Evolutionary conservation across 2,329 filamentous ascomycete genomes (phyloP).

Genomic region (Pyrenochaeta sp.): DNA sequence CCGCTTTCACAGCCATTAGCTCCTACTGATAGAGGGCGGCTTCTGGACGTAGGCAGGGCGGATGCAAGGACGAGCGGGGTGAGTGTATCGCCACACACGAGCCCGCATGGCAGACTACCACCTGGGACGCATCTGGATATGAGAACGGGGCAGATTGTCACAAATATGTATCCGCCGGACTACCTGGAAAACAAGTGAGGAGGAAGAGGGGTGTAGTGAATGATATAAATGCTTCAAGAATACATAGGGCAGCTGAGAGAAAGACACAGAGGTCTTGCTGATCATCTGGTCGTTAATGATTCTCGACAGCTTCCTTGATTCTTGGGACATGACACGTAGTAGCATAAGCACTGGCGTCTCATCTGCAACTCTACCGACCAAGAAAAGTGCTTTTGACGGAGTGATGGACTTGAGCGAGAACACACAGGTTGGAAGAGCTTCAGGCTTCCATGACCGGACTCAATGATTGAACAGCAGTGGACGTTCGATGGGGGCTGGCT

Average conservation of each 20-base stretch:
- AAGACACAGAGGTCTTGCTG: too few species aligned
- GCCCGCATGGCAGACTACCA: conserved; percentile 13
- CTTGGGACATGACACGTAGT: too few species aligned
- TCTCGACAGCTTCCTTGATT: too few species aligned
- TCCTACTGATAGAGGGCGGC: conserved; percentile 3
- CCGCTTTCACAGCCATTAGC: conserved; percentile 13
- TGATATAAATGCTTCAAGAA: too few species aligned
- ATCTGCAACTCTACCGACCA: too few species aligned
- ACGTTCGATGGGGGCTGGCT: not conserved
- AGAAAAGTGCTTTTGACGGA: too few species aligned
- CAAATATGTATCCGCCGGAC: conserved; percentile 19
- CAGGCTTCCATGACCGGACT: not conserved
- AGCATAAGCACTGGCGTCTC: too few species aligned
- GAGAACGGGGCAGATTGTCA: conserved; percentile 23
- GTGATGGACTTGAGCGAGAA: not conserved
- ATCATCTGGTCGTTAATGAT: too few species aligned
- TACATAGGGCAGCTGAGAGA: too few species aligned
- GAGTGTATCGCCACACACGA: conserved; percentile 6
- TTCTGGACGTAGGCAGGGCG: conserved; percentile 1
- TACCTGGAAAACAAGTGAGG: too few species aligned
- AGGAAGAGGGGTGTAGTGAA: too few species aligned
- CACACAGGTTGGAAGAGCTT: not conserved
- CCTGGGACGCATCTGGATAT: conserved; percentile 23
- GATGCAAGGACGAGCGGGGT: conserved; percentile 3
- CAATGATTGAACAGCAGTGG: not conserved